Conservation (phyloP, 768 basidiomycete genomes). For the Pisolithus tinctorius region DNA sequence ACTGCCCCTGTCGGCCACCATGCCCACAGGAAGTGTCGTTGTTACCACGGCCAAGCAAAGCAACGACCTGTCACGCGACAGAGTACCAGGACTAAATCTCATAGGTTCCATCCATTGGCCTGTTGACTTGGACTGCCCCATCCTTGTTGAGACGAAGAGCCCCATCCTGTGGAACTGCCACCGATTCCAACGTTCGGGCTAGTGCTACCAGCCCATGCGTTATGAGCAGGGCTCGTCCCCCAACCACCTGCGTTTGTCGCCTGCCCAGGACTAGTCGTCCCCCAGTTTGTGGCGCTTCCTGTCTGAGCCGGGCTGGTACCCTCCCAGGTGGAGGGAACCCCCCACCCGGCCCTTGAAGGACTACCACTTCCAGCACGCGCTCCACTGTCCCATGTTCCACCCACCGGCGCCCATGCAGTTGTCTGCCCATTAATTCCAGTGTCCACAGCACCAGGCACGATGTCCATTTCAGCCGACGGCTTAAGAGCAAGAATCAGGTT, state of each 20-base stretch:
- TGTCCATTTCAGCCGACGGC: conserved; percentile 50
- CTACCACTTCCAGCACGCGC: conserved; percentile 27
- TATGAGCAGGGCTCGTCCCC: conserved; percentile 27
- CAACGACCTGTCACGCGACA: background rate
- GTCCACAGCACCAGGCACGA: conserved; percentile 36
- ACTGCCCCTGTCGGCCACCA: background rate
- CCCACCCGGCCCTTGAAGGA: conserved; percentile 27
- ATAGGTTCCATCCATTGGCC: conserved; percentile 49
- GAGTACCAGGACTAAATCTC: background rate
- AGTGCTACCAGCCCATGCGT: conserved; percentile 32
- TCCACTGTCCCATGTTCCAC: conserved; percentile 22
- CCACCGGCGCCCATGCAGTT: conserved; percentile 19
- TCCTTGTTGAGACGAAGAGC: conserved; percentile 28
- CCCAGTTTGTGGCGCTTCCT: background rate
- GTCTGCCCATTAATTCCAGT: conserved; percentile 8
- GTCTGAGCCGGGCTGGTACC: conserved; percentile 20
- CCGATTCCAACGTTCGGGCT: conserved; percentile 23
- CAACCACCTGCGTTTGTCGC: conserved; percentile 22
- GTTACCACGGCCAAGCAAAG: background rate
- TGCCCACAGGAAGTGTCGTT: background rate
- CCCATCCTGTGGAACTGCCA: conserved; percentile 16
- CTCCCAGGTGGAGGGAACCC: conserved; percentile 15
- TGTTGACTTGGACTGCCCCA: conserved; percentile 46
- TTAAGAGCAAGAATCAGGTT: conserved; percentile 75
- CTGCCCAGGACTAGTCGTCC: conserved; percentile 20